Evolutionary conservation across 2,329 filamentous ascomycete species (phyloP).

Genomic region (Botryosphaeria dothidea): DNA sequence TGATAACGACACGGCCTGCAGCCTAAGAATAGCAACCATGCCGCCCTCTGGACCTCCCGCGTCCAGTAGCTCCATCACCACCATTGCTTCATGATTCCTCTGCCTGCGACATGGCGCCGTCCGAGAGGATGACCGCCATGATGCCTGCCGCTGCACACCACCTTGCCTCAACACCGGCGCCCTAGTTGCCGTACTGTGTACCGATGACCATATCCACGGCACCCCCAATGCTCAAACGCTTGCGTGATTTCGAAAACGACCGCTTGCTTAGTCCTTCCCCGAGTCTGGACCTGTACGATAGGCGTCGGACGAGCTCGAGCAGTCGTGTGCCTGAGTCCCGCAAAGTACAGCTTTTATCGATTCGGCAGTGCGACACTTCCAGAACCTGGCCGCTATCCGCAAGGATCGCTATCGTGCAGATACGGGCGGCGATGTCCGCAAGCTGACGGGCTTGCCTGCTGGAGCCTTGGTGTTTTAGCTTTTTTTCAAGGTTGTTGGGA

Average conservation of each 20-base stretch:
- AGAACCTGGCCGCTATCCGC: not conserved
- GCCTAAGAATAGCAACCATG: conserved; percentile 7
- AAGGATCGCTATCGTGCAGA: conserved; percentile 13
- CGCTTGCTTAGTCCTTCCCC: too few species aligned
- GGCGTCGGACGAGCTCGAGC: not conserved
- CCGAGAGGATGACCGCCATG: not conserved
- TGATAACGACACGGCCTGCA: conserved; percentile 15
- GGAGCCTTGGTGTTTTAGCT: conserved; percentile 11
- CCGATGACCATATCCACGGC: not conserved
- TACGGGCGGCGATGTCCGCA: conserved; percentile 12
- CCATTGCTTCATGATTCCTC: not conserved
- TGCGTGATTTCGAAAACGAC: not conserved
- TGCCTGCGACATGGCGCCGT: conserved; percentile 8
- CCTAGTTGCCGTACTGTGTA: not conserved
- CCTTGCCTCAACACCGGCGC: not conserved
- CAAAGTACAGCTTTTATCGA: not conserved
- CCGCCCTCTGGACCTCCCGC: not conserved
- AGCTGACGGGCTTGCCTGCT: not conserved
- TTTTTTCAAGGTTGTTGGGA: conserved; percentile 4
- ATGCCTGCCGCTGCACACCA: not conserved
- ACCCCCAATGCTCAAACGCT: not conserved
- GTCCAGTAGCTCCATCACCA: not conserved
- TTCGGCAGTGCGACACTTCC: conserved; percentile 5
- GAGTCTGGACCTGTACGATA: not conserved
- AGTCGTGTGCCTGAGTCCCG: not conserved